Percentiles rank a stretch among this genome's conserved stretches.
These are phyloP conservation scores for Syncephalis fuscata DNA, from an alignment of 371 early-diverging fungal genomes.

Conservation along the genomic window DNA sequence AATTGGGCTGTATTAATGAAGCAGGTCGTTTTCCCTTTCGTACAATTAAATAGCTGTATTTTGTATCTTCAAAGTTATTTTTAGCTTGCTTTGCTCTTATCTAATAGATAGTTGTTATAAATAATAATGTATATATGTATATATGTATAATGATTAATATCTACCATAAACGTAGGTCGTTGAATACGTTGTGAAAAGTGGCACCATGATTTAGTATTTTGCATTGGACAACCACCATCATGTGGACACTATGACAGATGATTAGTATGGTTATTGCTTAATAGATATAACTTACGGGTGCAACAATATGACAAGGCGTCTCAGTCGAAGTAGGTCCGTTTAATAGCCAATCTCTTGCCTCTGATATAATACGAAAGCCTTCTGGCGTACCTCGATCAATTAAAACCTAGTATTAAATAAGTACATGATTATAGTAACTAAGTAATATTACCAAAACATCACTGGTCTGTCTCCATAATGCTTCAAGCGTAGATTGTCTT, in stretches of 20 bases:
- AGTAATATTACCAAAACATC: constrained; percentile 43
- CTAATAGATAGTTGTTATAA: constrained; percentile 7
- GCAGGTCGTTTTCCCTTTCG: constrained; percentile 42
- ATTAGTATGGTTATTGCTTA: neutral
- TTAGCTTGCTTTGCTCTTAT: constrained; percentile 60
- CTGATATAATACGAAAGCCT: constrained; percentile 48
- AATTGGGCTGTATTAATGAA: neutral
- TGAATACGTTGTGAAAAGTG: constrained; percentile 74
- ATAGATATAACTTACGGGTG: constrained; percentile 28
- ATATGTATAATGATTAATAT: constrained; percentile 1
- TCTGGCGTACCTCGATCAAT: constrained; percentile 77
- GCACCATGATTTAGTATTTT: constrained; percentile 46
- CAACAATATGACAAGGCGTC: constrained; percentile 28
- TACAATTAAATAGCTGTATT: constrained; percentile 65
- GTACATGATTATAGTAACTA: neutral
- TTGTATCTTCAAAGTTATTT: constrained; percentile 51
- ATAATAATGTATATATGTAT: neutral
- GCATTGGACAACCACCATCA: constrained; percentile 48
- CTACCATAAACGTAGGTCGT: constrained; percentile 42
- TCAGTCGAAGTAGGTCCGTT: constrained; percentile 11
- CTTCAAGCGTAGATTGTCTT: constrained; percentile 43
- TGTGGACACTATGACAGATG: constrained; percentile 47
- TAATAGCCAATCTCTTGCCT: constrained; percentile 54
- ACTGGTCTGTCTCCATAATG: constrained; percentile 58
- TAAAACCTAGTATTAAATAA: constrained; percentile 24